Conservation (phyloP, 805 yeast genomes). For the Metschnikowia bowlesiae region DNA sequence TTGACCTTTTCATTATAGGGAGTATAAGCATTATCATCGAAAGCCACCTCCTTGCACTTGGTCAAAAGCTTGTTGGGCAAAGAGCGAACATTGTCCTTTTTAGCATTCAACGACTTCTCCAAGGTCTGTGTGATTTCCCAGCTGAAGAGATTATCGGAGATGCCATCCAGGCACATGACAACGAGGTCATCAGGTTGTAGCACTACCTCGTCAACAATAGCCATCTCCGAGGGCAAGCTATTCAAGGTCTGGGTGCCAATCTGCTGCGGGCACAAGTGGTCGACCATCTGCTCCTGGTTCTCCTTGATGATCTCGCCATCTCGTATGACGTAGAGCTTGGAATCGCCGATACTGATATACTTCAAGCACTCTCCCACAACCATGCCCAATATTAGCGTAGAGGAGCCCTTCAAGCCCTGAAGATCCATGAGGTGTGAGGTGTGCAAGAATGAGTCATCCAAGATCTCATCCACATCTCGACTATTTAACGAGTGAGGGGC, state of each 20-base stretch:
- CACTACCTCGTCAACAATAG: slow-evolving; percentile 41
- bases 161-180: slow-evolving; percentile 50
- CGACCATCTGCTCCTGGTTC: slow-evolving; percentile 45
- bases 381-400: slow-evolving; percentile 47
- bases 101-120: slow-evolving; percentile 25
- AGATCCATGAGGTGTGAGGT: slow-evolving; percentile 49
- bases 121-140: slow-evolving; percentile 42
- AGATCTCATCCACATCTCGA: slow-evolving; percentile 37
- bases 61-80: slow-evolving; percentile 39
- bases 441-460: slow-evolving; percentile 47
- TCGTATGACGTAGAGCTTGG: slow-evolving; percentile 45
- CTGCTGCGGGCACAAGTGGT: slow-evolving; percentile 48
- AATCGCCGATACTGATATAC: slow-evolving; percentile 51
- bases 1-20: slow-evolving; percentile 52
- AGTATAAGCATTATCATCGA: slow-evolving; percentile 48
- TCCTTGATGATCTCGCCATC: slow-evolving; percentile 39
- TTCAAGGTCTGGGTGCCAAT: slow-evolving; percentile 48
- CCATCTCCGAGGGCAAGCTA: slow-evolving; percentile 44
- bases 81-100: slow-evolving; percentile 31
- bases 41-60: slow-evolving; percentile 46
- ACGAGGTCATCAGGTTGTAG: slow-evolving; percentile 40
- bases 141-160: slow-evolving; percentile 48
- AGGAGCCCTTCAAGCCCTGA: slow-evolving; percentile 44
- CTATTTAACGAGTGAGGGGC: slow-evolving; percentile 35
- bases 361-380: slow-evolving; percentile 44